Percentiles rank a stretch among this genome's conserved stretches.
Evolutionary conservation across 2,329 filamentous ascomycete genomes (phyloP).

Genomic region (Trichoderma endophyticum): DNA sequence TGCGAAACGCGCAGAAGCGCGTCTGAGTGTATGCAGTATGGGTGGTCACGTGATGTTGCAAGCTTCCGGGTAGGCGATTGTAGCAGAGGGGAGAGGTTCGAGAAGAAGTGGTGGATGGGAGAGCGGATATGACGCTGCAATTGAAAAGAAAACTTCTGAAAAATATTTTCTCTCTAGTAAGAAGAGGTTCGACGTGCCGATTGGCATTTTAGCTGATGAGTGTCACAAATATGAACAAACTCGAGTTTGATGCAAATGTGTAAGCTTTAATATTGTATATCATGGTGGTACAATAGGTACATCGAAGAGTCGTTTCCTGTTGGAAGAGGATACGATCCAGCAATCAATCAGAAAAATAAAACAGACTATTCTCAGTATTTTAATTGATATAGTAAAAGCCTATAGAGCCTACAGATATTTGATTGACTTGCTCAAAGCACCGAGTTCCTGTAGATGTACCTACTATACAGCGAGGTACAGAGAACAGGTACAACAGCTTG

Average conservation of each 20-base stretch:
- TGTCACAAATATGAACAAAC: too few relatives aligned
- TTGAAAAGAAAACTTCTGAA: background rate
- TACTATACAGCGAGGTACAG: too few relatives aligned
- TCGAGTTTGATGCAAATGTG: too few relatives aligned
- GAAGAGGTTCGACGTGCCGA: background rate
- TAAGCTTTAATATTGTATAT: too few relatives aligned
- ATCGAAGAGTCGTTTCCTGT: too few relatives aligned
- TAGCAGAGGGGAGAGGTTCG: background rate
- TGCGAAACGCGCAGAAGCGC: slow-evolving; percentile 5
- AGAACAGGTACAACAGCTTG: background rate
- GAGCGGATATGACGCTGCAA: background rate
- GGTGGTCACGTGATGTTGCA: background rate
- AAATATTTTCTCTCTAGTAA: background rate
- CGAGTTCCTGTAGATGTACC: too few relatives aligned
- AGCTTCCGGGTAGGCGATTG: background rate
- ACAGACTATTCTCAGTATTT: too few relatives aligned
- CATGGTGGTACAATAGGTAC: too few relatives aligned
- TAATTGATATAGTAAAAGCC: too few relatives aligned
- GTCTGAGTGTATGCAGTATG: background rate
- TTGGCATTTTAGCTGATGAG: background rate
- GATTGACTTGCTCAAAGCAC: background rate
- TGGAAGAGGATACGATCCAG: too few relatives aligned
- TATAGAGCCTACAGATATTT: background rate
- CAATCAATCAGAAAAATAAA: too few relatives aligned
- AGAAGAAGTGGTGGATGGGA: background rate